A percentile compares a stretch with the other conserved stretches of the same genome.
phyloP scores from a whole-genome alignment of 2,329 filamentous ascomycete genomes.

The Raffaelea ambrosiae region DNA sequence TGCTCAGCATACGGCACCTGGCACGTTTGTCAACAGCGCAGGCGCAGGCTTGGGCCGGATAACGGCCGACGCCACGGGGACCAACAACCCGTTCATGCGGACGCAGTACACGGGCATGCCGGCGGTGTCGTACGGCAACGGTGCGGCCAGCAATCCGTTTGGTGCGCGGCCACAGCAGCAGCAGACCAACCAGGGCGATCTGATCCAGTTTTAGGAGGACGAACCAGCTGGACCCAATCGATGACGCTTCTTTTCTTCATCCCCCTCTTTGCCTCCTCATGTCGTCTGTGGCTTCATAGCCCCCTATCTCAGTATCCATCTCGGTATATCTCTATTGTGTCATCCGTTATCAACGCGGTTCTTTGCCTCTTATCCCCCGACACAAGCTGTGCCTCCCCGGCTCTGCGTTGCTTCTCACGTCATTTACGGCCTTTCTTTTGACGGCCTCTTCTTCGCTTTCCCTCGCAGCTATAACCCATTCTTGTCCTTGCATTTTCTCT shows the following conservation, averaged over 20 bases:
- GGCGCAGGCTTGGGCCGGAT: slow-evolving; percentile 69
- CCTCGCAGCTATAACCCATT: background rate
- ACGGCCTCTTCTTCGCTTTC: background rate
- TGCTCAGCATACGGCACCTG: slow-evolving; percentile 90
- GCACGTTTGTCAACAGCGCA: slow-evolving; percentile 93
- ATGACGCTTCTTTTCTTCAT: background rate
- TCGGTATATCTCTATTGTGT: background rate
- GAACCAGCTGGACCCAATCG: background rate
- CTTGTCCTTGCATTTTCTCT: background rate
- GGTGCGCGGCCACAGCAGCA: slow-evolving; percentile 44
- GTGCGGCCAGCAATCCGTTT: slow-evolving; percentile 49
- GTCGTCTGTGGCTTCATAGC: background rate
- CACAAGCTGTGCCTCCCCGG: no score
- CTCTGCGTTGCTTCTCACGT: no score
- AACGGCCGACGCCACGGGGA: slow-evolving; percentile 59
- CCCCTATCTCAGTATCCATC: background rate
- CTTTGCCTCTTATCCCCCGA: background rate
- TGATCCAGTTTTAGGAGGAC: slow-evolving; percentile 50
- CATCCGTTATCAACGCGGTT: background rate
- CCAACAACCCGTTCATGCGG: slow-evolving; percentile 80
- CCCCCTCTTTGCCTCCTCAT: slow-evolving; percentile 8
- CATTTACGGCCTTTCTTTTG: background rate
- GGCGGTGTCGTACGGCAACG: slow-evolving; percentile 47
- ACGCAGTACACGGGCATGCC: slow-evolving; percentile 77
- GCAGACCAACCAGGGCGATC: slow-evolving; percentile 33